Conservation (phyloP, 306 rosid genomes). For the Macrotyloma uniflorum region DNA sequence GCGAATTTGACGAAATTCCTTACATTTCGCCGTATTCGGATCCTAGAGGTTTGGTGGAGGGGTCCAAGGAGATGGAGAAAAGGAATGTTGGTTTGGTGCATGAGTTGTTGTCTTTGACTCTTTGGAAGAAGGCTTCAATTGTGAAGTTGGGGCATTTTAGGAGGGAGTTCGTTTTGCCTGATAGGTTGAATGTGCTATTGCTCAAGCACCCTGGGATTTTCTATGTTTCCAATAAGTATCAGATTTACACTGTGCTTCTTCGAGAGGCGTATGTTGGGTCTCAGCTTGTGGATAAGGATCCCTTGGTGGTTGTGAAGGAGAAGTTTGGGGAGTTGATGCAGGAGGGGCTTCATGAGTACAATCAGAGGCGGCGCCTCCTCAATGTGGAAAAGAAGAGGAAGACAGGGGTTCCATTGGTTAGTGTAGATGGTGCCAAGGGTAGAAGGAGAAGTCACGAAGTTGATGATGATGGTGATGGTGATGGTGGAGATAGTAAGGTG, state of each 20-base stretch:
- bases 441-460: constrained; percentile 37
- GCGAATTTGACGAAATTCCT: constrained; percentile 60
- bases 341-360: constrained; percentile 92
- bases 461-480: constrained; percentile 37
- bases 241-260: constrained; percentile 73
- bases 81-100: constrained; percentile 77
- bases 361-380: constrained; percentile 51
- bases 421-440: constrained; percentile 46
- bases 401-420: constrained; percentile 57
- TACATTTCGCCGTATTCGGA: constrained; percentile 77
- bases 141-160: constrained; percentile 76
- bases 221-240: constrained; percentile 82
- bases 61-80: constrained; percentile 79
- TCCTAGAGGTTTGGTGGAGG: constrained; percentile 47
- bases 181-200: constrained; percentile 65
- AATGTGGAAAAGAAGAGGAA: constrained; percentile 71
- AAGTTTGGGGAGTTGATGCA: constrained; percentile 90
- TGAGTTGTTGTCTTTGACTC: constrained; percentile 77
- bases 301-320: constrained; percentile 73
- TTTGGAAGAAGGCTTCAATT: constrained; percentile 85
- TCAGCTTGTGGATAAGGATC: constrained; percentile 74
- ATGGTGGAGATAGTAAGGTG: constrained; percentile 37
- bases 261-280: constrained; percentile 77
- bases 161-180: constrained; percentile 74
- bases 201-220: constrained; percentile 84